Base-by-base conservation (phyloP, 306 rosid genomes). In the Rosa multiflora region DNA sequence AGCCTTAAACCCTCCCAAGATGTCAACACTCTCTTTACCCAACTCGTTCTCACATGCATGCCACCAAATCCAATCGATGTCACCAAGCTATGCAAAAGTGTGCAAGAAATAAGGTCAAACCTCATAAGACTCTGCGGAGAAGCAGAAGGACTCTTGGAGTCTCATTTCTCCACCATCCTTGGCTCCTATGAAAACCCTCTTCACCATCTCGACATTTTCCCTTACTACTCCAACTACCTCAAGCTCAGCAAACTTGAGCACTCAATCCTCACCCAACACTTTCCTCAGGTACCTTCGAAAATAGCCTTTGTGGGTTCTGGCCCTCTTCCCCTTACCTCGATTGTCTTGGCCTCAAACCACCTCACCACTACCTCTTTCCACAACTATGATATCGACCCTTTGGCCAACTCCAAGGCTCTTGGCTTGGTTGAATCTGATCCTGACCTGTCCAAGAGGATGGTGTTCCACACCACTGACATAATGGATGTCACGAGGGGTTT, bases 301-400 rank as follows among this genome's bases (percentile, higher is more conserved):
- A 79, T 92, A 10, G 97, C 97, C 77, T 94, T 92, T 46, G 82
- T 92, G n/a, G 98, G 98, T 42, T 94, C 98, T 0, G 97, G 98
- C 17, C 97, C 98, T 0, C 98, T 92, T 43, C 97, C 98, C 7
- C 87, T 94, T 0, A 89, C 98, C 35, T 94, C 98, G 2, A 87
- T 94, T 63, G 94, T 94, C 0, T 62, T 94, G 72, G 98, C 98
- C 47, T 85, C 91, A 0, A 85, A 87, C 4, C 93, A 94, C 88
- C 86, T 94, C 47, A 79, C 82, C 9, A 26, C 79, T 23, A 82
- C 98, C 42, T 39, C 75, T 68, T 89, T 95, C 23, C 92, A 95
- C 85, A 95, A 95, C 78, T 95, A 86, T 18, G 97, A 95, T 78
- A 58, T 92, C 20, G 91, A 95, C 74, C 67, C 89, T 2, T 26